Base-by-base conservation (phyloP, 306 rosid genomes). In the Trifolium pratense region DNA sequence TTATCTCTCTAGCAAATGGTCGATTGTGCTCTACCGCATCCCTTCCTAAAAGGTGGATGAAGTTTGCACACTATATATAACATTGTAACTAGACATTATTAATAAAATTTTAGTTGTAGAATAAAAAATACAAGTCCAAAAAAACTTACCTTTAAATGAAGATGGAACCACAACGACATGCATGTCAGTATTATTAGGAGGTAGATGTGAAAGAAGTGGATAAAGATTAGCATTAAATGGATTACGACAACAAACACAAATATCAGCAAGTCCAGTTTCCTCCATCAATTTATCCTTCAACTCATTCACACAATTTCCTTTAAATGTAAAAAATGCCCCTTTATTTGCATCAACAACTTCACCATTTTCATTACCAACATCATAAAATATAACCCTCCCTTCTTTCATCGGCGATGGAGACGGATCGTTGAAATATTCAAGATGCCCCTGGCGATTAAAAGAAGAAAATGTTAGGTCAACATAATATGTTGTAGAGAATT, bases 151-250 rank as follows among this genome's bases (percentile, higher is more conserved):
- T 68, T 40, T 2, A 40, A 83, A 71, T 0, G 82, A 66, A 9
- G 89, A 78, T 40, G 88, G 92, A 82, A 94, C 89, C 6, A 91
- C 77, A 16, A 94, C 87, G 5, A 94, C 83, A 29, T 91, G 94
- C 91, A 91, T 80, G 13, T 87, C 89, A 20, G 66, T 5, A 10
- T 86, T 85, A 81, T 89, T 87, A 5, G 98, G 98, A 43, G 97
- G 98, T 40, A 94, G 85, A 26, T 91, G 98, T n/a, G 91, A 82
- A 63, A 81, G 90, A 43, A 91, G 89, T 1, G 97, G 97, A 70
- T 81, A 88, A 2, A 93, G 96, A 74, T 88, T 80, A 7, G 90
- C 92, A 57, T 61, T 93, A 34, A 93, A 78, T 13, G 93, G 96
- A 75, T 89, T 94, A 14, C 88, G 88, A 1, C 90, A 85, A 69